Base-by-base conservation (phyloP, 2,329 filamentous ascomycete genomes). In the Colletotrichum camelliae region DNA sequence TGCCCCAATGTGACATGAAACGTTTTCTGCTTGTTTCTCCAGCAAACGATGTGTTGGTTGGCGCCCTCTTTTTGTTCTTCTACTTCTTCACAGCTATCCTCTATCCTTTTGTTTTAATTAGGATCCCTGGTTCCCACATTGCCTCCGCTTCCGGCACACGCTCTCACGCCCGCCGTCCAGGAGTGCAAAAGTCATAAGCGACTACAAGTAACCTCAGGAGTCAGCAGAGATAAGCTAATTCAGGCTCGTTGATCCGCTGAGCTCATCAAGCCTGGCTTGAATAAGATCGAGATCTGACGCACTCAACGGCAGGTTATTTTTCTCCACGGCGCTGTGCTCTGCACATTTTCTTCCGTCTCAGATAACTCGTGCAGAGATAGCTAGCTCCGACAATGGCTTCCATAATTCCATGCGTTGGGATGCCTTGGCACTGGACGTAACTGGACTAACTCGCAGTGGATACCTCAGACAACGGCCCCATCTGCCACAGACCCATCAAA, bases 1-100 rank as follows among this genome's bases (percentile, higher is more conserved):
- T 60, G 31, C 72, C 48, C 24, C 48, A 67, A 74, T 61, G 61
- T 72, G 72, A 72, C 67, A 29, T 74, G 72, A 74, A 74, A 74
- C 72, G 68, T 52, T 52, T 39, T 61, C 35, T 35, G 29, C 39
- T 48, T 24, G 67, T 74, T 73, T 70, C 67, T 71, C 67, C 18
- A 72, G 67, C 48, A 60, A 74, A 52, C 31, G 48, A 31, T 60
- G 33, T 60, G 24, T 61, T 64, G 61, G 35, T 66, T 16, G 29
- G 8, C 18, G 58, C 18, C 29, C 18, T 52, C 43, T 12, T 13
- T 24, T 52, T 7, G n/a, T 52, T n/a, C 62, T 52, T 7, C 43
- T 24, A 13, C 62, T 52, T 33, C 24, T 33, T 35, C 35, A 39
- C 15, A n/a, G 7, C 29, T 12, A 37, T 33, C 13, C 39, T 12